Evolutionary conservation across 2,329 filamentous ascomycete genomes (phyloP), one percentile per base, ranked within the genome.

Genomic region (Fusarium temperatum): DNA sequence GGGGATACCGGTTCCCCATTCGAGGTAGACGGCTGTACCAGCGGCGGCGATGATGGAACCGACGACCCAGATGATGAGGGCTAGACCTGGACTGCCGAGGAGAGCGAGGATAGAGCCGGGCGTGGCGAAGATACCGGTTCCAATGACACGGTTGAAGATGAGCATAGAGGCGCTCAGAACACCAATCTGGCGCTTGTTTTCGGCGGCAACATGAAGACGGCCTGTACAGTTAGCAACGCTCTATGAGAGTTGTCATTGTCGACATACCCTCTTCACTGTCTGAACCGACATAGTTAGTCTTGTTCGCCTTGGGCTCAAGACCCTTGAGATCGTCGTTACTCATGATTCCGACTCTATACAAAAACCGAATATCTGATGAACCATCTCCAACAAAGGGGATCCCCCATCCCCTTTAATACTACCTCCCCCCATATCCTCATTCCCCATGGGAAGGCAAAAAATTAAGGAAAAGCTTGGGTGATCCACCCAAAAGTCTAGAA

Each of bases 61-160:
- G 3, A 84, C 84, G 3, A 92, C 84, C 90, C 90, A 92, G 72
- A 92, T 87, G 72, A 92, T 85, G 28, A 92, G 84, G 0, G 89
- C 84, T 1, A 92, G 84, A 8, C 90, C 90, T n/a, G 91, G 86
- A 66, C 88, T 90, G 65, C 90, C 90, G 14, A 85, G 88, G 1
- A 89, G 84, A 5, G 81, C 76, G 58, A 92, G 83, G 72, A 92
- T 90, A 45, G 86, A 84, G 47, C 86, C 86, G 0, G 90, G 90
- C 0, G 90, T 92, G 3, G 90, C 88, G 74, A 92, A 92, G 80
- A 92, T 92, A 70, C 90, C 90, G 17, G 89, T 91, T 47, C 90
- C 90, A 64, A 92, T 89, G 82, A 92, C 89, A 66, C 89, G 88
- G 82, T 91, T 91, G 80, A 91, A 88, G 79, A 91, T 90, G 65